Evolutionary conservation across 192 early-diverging fungal genomes (phyloP).

Genomic region (Coemansia sp.): DNA sequence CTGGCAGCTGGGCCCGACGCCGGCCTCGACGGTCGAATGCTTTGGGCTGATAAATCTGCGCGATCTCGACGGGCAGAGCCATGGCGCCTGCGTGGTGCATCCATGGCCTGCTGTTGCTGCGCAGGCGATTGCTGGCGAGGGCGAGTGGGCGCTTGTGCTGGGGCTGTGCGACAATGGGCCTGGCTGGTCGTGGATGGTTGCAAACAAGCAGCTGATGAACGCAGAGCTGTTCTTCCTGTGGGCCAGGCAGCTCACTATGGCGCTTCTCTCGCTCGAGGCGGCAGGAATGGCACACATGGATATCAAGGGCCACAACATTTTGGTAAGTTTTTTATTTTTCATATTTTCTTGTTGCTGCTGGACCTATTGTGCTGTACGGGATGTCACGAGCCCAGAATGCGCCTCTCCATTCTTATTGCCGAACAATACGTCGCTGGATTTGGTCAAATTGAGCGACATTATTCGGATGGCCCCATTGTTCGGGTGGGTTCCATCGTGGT

Average conservation of each 20-base stretch:
- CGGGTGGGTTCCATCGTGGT: neutral
- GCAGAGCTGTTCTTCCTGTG: conserved; percentile 57
- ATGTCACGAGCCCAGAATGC: neutral
- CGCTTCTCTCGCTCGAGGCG: conserved; percentile 54
- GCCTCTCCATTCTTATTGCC: neutral
- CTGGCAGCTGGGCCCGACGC: conserved; percentile 31
- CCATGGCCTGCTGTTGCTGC: conserved; percentile 33
- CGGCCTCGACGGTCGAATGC: conserved; percentile 34
- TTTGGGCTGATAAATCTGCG: conserved; percentile 41
- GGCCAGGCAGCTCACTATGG: conserved; percentile 57
- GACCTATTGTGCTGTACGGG: neutral
- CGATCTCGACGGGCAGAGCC: conserved; percentile 7
- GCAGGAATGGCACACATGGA: conserved; percentile 60
- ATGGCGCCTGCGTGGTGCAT: conserved; percentile 18
- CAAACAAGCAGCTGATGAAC: conserved; percentile 38
- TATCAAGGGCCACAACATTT: conserved; percentile 63
- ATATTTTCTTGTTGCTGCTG: neutral
- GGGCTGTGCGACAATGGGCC: conserved; percentile 59
- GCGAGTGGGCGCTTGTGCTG: conserved; percentile 56
- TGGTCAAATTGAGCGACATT: neutral
- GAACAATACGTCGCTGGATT: neutral
- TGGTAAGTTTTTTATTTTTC: conserved; percentile 31
- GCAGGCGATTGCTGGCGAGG: conserved; percentile 23
- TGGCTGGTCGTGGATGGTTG: conserved; percentile 60
- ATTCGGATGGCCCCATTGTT: neutral